Evolutionary conservation across 306 rosid species (phyloP).

Genomic region (Astragalus membranaceus): DNA sequence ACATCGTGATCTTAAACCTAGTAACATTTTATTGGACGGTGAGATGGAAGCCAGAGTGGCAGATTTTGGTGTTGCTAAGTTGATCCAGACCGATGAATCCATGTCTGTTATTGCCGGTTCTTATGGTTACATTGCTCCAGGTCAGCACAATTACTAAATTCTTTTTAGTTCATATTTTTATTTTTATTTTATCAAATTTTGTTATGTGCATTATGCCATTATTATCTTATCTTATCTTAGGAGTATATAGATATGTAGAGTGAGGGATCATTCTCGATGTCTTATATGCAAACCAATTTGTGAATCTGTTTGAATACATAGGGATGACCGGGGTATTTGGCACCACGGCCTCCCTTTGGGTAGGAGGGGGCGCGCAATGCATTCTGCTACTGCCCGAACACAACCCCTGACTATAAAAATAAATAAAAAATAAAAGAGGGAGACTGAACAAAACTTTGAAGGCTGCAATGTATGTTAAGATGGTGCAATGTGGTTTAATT

Average conservation of each 20-base stretch:
- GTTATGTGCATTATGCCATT: not conserved
- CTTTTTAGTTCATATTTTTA: not conserved
- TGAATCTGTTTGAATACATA: no score
- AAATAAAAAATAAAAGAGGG: not conserved
- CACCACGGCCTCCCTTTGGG: no score
- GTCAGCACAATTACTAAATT: constrained; percentile 15
- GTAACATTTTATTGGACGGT: constrained; percentile 72
- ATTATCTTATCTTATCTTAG: not conserved
- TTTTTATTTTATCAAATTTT: not conserved
- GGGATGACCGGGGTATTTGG: no score
- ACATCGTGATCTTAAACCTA: constrained; percentile 87
- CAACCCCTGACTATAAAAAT: no score
- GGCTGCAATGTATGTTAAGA: not conserved
- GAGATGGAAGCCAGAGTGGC: constrained; percentile 97
- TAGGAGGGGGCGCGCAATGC: no score
- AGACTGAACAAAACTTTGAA: not conserved
- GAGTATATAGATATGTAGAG: not conserved
- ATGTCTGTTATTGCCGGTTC: constrained; percentile 98
- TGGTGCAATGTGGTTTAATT: not conserved
- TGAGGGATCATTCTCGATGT: no score
- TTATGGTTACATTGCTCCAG: constrained; percentile 97
- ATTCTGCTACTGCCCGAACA: no score
- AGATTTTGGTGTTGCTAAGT: constrained; percentile 88
- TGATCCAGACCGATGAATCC: constrained; percentile 73
- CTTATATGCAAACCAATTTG: no score